Base-by-base conservation (phyloP, 352 stramenopile species). In the Globisporangium iwayamae region DNA sequence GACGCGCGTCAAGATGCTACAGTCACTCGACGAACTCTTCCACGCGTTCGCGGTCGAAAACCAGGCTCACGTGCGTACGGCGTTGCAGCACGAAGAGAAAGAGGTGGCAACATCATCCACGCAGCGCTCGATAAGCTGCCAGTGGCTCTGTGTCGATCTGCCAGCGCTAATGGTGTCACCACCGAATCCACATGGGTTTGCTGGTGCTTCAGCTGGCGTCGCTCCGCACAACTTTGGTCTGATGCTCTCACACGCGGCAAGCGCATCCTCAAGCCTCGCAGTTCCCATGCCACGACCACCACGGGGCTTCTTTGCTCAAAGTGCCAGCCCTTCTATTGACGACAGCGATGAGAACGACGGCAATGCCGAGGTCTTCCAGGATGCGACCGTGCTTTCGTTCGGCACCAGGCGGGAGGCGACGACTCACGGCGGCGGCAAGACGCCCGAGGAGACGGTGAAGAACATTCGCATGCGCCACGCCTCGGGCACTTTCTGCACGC, bases 381-480 rank as follows among this genome's bases (percentile, higher is more conserved):
- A 93, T 28, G 84, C 81, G 10, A 90, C 75, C 0, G 70, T 93
- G 34, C 70, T 85, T 43, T 87, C 81, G 22, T 85, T 91, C 46
- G 70, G 66, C 25, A 45, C 72, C 9, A 83, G 85, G 60, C 79
- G 84, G 32, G 84, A 93, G 56, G 74, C 78, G 14, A 86, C 78
- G 32, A 71, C 62, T 4, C 80, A 89, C 59, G 82, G 82, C 18
- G 85, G 82, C 11, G 84, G 84, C 46, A 94, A 94, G 66, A 92
- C 74, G 8, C 85, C 81, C 36, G 82, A 74, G 2, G 84, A 93
- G 65, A 93, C 91, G 65, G 70, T 94, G 18, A 72, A 92, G 64
- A 93, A 97, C 64, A 96, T 97, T 62, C 89, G 90, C 63, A 83
- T 96, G 76, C 81, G 86, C 52, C 80, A 93, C 65, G 85, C 85